Base-by-base conservation (phyloP, 177 flowering plant genomes). In the Vitis hybrid region DNA sequence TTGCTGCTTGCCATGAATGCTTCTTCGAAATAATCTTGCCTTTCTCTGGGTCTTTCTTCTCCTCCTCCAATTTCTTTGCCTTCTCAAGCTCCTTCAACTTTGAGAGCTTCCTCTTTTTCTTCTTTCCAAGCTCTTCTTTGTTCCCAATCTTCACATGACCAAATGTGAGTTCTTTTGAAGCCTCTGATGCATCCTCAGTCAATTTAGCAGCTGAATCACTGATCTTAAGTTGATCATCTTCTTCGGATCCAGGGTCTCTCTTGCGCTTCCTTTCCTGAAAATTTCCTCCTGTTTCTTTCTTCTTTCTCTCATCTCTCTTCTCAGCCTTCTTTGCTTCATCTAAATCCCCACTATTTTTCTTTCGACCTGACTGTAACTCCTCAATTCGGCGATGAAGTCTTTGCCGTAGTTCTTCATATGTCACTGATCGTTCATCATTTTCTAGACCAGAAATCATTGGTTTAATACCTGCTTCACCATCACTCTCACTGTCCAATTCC, bases 1-100 rank as follows among this genome's bases (percentile, higher is more conserved):
- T 77, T 1, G 98, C 99, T 1, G 96, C 88, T 48, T 79, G 81
- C 97, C 91, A 89, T 0, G 88, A 81, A 72, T 86, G 89, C 78
- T 87, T 87, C 82, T 80, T 83, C 0, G 86, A 70, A 12, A 89
- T 69, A 14, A 17, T 23, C 50, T 78, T 83, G 4, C 91, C 92
- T 72, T 84, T 86, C 69, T 77, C 90, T 0, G 90, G 90, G 70
- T 90, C 92, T 54, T 84, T 87, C 90, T 87, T 91, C 14, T 80
- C 88, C 64, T 90, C 94, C 70, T 85, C 82, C 75, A 88, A 56
- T 62, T 75, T 83, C 77, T 77, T 78, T 3, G 91, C 94, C 76
- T 61, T 83, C 26, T 90, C 91, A 50, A 94, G 86, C 61, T 82
- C 83, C 82, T 88, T 79, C 10, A 17, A 57, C 82, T 89, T 95